Evolutionary conservation across 129 eudicot species (phyloP), one percentile per base, ranked within the genome.

Genomic region (Calendula officinalis): DNA sequence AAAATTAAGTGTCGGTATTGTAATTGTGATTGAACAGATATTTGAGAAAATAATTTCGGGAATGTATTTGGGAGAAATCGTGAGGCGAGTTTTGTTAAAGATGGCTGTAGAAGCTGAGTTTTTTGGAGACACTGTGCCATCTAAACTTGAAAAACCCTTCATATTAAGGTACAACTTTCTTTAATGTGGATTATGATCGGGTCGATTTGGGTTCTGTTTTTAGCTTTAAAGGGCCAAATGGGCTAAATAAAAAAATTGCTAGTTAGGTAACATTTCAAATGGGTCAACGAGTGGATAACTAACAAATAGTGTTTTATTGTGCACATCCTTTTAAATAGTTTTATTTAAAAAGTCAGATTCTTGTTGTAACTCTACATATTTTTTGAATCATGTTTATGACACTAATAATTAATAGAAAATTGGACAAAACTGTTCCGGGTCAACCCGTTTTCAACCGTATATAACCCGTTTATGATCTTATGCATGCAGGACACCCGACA

Each of bases 41-140:
- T 85, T 77, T 67, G 96, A 89, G 82, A 89, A 89, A 72, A 58
- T 80, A 34, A 80, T 82, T 37, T 89, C 96, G 35, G 96, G 96
- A 47, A 89, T 89, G 96, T 89, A 89, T 76, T 62, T 89, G 72
- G 96, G 96, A 37, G 96, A 89, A 85, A 83, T 89, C 38, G 80
- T 89, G 14, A 79, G 96, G 62, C 81, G 83, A 65, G 96, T 89
- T 37, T 69, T 89, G 68, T 70, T 68, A 60, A 82, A 73, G 66
- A 85, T 88, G 92, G 96, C 92, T 2, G 80, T 77, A 67, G 92
- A 84, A 73, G 92, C 89, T 5, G 88, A 78, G 41, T 63, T 89
- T 67, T 89, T 89, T 51, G 96, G 96, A 40, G 94, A 89, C 8
- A 60, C 42, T 0, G 81, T 89, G n/a, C 96, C 96, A 15, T 80